These are phyloP conservation scores for Dissophora ornata DNA, from an alignment of 192 early-diverging fungal species.

Conservation along the genomic window DNA sequence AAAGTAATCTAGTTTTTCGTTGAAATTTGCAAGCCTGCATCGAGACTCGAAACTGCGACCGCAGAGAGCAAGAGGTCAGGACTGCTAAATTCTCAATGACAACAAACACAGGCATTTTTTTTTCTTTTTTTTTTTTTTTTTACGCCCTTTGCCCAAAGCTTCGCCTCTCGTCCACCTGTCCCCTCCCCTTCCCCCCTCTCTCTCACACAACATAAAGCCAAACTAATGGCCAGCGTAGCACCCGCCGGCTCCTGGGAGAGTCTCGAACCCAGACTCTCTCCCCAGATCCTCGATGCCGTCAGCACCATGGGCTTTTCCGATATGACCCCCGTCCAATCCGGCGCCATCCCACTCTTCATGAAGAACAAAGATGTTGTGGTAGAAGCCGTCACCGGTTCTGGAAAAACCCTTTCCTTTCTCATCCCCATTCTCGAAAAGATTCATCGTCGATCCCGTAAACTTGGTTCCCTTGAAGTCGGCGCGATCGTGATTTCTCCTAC, in stretches of 20 bases:
- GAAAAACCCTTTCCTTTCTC: slow-evolving; percentile 94
- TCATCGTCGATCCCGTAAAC: slow-evolving; percentile 63
- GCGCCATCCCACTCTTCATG: slow-evolving; percentile 91
- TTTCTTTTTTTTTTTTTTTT: not conserved
- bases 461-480: slow-evolving; percentile 82
- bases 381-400: slow-evolving; percentile 96
- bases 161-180: not conserved
- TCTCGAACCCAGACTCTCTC: slow-evolving; percentile 69
- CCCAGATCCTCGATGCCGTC: slow-evolving; percentile 66
- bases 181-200: not conserved
- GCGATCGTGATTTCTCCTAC: slow-evolving; percentile 92
- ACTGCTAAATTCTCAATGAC: not conserved
- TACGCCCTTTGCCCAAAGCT: not conserved
- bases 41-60: too few species aligned
- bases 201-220: not conserved
- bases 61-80: too few species aligned
- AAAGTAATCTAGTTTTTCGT: too few species aligned
- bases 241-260: slow-evolving; percentile 73
- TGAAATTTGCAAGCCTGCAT: too few species aligned
- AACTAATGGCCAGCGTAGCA: slow-evolving; percentile 47
- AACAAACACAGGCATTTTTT: slow-evolving; percentile 6
- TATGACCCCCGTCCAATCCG: slow-evolving; percentile 96
- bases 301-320: slow-evolving; percentile 76
- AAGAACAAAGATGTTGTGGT: slow-evolving; percentile 96
- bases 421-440: slow-evolving; percentile 94